Conservation (phyloP, 179 eudicot species). For the Gypsophila paniculata region DNA sequence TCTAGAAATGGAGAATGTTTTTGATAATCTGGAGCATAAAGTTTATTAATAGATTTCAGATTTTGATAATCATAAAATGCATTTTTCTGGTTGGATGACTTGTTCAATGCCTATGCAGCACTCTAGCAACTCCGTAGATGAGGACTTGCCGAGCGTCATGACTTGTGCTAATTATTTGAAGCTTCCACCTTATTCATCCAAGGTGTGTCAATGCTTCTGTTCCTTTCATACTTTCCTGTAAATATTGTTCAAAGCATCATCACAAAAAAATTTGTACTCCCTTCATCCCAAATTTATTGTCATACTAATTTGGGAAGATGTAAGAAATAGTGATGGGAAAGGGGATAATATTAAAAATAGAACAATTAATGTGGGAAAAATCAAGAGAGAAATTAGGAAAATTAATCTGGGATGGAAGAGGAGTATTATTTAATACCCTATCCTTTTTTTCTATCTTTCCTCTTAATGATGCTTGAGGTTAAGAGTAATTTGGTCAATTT, state of each 20-base stretch:
- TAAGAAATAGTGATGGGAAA: too few species aligned
- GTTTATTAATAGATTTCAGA: neutral
- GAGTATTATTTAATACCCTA: neutral
- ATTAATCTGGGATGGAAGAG: too few species aligned
- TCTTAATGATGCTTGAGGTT: neutral
- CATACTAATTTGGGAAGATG: too few species aligned
- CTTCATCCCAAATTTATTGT: too few species aligned
- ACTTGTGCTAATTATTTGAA: constrained; percentile 95
- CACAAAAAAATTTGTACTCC: too few species aligned
- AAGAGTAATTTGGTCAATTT: neutral
- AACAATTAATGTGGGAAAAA: too few species aligned
- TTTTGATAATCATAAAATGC: neutral
- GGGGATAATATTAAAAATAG: too few species aligned
- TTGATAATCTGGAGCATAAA: neutral
- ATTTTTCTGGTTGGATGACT: neutral
- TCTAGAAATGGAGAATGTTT: neutral
- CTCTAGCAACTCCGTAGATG: constrained; percentile 50
- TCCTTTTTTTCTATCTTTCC: neutral
- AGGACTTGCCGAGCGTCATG: constrained; percentile 94
- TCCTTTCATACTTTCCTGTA: neutral
- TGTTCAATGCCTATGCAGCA: constrained; percentile 41
- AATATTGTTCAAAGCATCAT: too few species aligned
- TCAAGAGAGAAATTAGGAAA: too few species aligned
- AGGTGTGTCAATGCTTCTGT: constrained; percentile 35
- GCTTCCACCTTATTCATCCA: constrained; percentile 89